phyloP scores from a whole-genome alignment of 139 green algal species.

The Eudorina sp. region DNA sequence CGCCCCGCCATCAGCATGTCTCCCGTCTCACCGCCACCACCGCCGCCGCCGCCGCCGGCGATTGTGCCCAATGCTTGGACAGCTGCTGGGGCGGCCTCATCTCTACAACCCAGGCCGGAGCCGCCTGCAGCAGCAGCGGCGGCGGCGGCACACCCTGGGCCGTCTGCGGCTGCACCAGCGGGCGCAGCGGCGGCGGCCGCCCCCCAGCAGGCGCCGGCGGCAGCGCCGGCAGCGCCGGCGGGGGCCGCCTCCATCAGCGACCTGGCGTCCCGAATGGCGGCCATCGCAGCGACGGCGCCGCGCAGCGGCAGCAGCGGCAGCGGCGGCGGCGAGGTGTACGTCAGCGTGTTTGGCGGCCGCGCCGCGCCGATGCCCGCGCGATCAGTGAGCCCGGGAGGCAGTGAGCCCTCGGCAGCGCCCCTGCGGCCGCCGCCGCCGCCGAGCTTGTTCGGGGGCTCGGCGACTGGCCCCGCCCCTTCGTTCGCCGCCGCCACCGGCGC shows the following conservation, averaged over 20 bases:
- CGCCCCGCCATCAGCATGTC: no score
- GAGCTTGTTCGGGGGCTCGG: no score
- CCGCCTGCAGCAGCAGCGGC: neutral
- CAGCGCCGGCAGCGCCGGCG: neutral
- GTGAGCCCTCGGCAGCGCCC: neutral
- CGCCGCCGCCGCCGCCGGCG: no score
- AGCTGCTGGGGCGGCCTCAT: no score
- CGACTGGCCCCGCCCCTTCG: no score
- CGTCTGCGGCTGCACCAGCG: neutral
- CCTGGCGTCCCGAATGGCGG: neutral
- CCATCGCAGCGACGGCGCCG: neutral
- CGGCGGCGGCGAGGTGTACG: neutral
- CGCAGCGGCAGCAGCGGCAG: neutral
- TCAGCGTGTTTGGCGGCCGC: conserved; percentile 14
- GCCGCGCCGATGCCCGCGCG: neutral
- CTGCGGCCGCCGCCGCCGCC: neutral
- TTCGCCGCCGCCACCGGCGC: no score
- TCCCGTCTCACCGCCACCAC: no score
- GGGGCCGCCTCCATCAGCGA: neutral
- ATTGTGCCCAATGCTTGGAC: no score
- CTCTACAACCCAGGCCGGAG: no score
- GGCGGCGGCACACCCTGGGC: neutral
- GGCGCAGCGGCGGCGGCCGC: no score
- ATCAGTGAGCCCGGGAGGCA: neutral
- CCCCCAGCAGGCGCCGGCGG: no score